These are phyloP conservation scores for Uromyces viciae-fabae DNA, from an alignment of 1,284 basidiomycete genomes.

Conservation along the genomic window DNA sequence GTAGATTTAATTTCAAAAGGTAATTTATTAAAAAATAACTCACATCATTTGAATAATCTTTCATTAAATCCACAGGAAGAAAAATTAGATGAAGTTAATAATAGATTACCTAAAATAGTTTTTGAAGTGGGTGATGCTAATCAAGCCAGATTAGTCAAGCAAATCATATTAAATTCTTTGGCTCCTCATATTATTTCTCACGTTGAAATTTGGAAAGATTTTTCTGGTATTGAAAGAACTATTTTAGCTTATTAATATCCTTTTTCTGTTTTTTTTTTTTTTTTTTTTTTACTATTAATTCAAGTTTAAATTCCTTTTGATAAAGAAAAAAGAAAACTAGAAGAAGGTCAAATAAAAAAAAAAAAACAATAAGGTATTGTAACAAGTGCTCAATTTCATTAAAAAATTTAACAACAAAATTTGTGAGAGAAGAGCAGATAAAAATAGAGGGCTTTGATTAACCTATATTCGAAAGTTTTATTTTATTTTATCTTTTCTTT, in stretches of 20 bases:
- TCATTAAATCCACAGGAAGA: too few species aligned
- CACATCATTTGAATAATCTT: neutral
- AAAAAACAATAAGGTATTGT: too few species aligned
- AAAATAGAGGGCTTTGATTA: too few species aligned
- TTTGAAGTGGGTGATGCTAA: conserved; percentile 73
- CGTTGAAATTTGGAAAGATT: conserved; percentile 30
- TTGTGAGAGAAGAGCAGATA: too few species aligned
- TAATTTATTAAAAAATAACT: conserved; percentile 53
- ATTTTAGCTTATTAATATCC: conserved; percentile 11
- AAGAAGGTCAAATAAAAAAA: too few species aligned
- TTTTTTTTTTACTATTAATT: neutral
- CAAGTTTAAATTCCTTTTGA: too few species aligned
- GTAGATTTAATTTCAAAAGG: conserved; percentile 61
- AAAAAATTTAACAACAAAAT: too few species aligned
- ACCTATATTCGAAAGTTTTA: neutral
- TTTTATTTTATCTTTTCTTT: neutral
- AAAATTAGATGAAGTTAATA: neutral
- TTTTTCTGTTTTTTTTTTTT: neutral
- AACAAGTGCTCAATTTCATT: too few species aligned
- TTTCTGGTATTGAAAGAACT: conserved; percentile 3
- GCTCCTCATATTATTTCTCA: conserved; percentile 32
- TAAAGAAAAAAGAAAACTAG: too few species aligned
- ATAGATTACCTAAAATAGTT: conserved; percentile 61
- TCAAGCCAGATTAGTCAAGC: conserved; percentile 66
- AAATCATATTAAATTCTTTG: neutral